Conservation (phyloP, 179 eudicot species). For the Nepenthes alata region DNA sequence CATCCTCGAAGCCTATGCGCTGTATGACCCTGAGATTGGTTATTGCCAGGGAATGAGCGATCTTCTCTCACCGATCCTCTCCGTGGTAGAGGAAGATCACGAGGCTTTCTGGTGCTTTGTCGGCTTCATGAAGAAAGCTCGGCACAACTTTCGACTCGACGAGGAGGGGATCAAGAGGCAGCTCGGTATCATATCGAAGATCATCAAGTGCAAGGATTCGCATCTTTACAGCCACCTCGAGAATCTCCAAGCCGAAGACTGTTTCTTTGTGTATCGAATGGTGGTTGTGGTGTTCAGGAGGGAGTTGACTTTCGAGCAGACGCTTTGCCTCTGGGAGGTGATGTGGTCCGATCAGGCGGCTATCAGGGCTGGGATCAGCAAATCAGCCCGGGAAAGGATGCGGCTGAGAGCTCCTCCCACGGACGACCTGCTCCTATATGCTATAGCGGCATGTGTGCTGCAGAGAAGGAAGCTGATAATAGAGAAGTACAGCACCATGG, state of each 20-base stretch:
- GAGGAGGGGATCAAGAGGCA: conserved; percentile 55
- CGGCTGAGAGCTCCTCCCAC: conserved; percentile 53
- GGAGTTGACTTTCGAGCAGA: conserved; percentile 55
- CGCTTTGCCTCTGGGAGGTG: conserved; percentile 62
- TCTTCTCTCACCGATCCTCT: conserved; percentile 50
- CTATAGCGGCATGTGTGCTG: conserved; percentile 53
- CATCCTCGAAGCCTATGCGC: conserved; percentile 53
- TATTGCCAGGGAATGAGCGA: conserved; percentile 77
- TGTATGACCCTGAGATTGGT: conserved; percentile 49
- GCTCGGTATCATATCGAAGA: conserved; percentile 35
- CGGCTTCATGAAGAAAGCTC: conserved; percentile 60
- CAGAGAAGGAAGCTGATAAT: conserved; percentile 49
- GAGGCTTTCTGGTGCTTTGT: conserved; percentile 65
- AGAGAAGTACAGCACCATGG: conserved; percentile 57
- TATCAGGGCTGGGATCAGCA: conserved; percentile 42
- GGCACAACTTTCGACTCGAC: conserved; percentile 58
- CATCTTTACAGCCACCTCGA: conserved; percentile 55
- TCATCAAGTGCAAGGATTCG: conserved; percentile 52
- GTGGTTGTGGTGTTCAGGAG: conserved; percentile 62
- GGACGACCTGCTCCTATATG: conserved; percentile 48
- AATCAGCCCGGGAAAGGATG: conserved; percentile 40
- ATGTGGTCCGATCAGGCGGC: conserved; percentile 78
- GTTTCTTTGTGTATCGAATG: conserved; percentile 64
- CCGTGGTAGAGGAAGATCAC: conserved; percentile 42
- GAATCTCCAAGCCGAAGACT: conserved; percentile 59